Percentiles rank a stretch among this genome's conserved stretches.
phyloP scores from a whole-genome alignment of 2,329 filamentous ascomycete species.

The Trichoderma harzianum region DNA sequence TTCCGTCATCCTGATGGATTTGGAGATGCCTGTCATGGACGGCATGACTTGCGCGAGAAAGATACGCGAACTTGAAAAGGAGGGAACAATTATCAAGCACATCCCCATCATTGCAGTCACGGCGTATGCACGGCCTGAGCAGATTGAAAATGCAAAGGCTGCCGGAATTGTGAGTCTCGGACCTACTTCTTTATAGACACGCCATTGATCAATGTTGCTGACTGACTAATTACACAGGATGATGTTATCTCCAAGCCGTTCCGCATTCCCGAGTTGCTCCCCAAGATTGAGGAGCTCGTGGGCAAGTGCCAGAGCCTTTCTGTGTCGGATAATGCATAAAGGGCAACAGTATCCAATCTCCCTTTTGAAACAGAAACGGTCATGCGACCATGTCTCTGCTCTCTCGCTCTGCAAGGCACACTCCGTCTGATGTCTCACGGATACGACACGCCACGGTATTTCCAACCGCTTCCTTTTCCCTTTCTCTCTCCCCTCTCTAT shows the following conservation, averaged over 20 bases:
- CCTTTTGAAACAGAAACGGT: neutral
- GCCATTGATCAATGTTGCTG: neutral
- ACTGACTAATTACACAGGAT: constrained; percentile 44
- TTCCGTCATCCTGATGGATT: constrained; percentile 72
- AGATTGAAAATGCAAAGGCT: constrained; percentile 66
- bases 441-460: neutral
- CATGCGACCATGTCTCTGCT: neutral
- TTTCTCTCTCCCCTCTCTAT: neutral
- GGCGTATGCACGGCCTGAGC: constrained; percentile 72
- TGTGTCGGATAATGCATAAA: constrained; percentile 22
- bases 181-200: neutral
- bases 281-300: constrained; percentile 61
- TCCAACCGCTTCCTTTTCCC: neutral
- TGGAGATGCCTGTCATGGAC: constrained; percentile 84
- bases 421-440: neutral
- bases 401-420: neutral
- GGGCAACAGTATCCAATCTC: neutral
- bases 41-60: constrained; percentile 68
- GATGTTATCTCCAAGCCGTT: constrained; percentile 80
- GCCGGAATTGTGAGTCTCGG: constrained; percentile 64
- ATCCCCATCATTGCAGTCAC: constrained; percentile 83
- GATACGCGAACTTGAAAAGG: constrained; percentile 65
- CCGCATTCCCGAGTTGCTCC: constrained; percentile 66
- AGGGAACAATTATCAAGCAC: constrained; percentile 59
- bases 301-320: constrained; percentile 37